phyloP scores from a whole-genome alignment of 257 asterid species.

The Lycium ferocissimum region DNA sequence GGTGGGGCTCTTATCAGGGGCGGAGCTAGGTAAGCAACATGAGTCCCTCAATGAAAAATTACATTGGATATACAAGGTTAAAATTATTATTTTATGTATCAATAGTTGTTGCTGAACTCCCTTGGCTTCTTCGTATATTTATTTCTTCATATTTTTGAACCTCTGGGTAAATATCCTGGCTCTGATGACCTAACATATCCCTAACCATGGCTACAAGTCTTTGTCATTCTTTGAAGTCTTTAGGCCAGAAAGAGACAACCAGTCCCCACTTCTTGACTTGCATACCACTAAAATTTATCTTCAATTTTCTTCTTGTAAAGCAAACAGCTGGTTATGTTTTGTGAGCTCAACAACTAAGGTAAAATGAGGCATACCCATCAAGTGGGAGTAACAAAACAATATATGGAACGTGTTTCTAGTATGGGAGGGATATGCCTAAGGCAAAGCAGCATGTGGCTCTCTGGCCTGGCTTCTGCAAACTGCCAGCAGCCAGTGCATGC shows the following conservation, averaged over 20 bases:
- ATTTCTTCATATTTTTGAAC: too few relatives aligned
- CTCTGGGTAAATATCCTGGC: not conserved
- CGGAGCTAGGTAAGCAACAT: too few relatives aligned
- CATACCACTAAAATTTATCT: not conserved
- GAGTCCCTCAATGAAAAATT: too few relatives aligned
- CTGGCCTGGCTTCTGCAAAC: not conserved
- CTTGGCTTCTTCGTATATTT: too few relatives aligned
- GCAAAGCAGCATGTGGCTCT: not conserved
- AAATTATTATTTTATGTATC: too few relatives aligned
- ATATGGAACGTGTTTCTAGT: not conserved
- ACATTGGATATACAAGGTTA: too few relatives aligned
- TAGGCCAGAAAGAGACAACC: not conserved
- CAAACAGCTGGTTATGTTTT: not conserved
- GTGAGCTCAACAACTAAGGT: not conserved
- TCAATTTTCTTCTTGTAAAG: not conserved
- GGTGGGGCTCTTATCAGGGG: too few relatives aligned
- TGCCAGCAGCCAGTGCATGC: not conserved
- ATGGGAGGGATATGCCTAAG: not conserved
- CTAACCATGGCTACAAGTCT: not conserved
- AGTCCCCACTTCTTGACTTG: not conserved
- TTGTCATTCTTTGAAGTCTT: not conserved
- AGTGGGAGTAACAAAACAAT: not conserved
- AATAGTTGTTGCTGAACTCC: too few relatives aligned
- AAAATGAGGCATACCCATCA: not conserved
- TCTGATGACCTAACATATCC: not conserved